A percentile compares a stretch with the other conserved stretches of the same genome.
Conservation (phyloP, 768 basidiomycete genomes). For the Amanita rubescens region DNA sequence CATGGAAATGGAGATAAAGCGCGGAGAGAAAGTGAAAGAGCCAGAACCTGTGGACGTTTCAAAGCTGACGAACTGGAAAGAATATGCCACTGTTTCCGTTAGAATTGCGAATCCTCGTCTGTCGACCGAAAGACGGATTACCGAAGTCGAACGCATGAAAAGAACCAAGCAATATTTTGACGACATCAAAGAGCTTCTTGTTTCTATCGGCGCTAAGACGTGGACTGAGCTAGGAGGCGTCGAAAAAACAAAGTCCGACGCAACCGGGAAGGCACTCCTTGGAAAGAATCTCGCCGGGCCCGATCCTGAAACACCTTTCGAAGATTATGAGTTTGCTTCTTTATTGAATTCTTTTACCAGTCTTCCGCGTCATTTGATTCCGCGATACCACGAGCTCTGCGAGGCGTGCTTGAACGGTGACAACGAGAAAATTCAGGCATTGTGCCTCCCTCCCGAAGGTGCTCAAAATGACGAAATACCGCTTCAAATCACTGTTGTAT, state of each 20-base stretch:
- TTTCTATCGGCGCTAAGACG: conserved; percentile 2
- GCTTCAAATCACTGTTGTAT: conserved; percentile 37
- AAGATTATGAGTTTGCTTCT: neutral
- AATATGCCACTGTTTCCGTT: neutral
- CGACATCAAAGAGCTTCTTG: neutral
- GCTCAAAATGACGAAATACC: conserved; percentile 19
- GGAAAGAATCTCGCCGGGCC: neutral
- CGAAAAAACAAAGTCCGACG: neutral
- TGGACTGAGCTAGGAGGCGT: neutral
- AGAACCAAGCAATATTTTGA: neutral
- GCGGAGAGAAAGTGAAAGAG: neutral
- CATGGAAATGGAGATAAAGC: neutral
- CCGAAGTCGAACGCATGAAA: neutral
- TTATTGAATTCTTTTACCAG: neutral
- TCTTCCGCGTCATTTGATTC: neutral
- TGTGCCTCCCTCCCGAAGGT: conserved; percentile 42
- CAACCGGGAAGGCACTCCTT: too few relatives aligned
- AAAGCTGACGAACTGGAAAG: conserved; percentile 3
- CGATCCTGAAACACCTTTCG: neutral
- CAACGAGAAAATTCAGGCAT: conserved; percentile 36
- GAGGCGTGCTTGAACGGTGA: conserved; percentile 4
- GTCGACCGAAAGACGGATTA: neutral
- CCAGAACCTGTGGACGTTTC: neutral
- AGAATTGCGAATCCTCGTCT: neutral
- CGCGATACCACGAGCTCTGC: conserved; percentile 1